A percentile compares a stretch with the other conserved stretches of the same genome.
Evolutionary conservation across 2,329 filamentous ascomycete genomes (phyloP).

Genomic region (Mycogone perniciosa): DNA sequence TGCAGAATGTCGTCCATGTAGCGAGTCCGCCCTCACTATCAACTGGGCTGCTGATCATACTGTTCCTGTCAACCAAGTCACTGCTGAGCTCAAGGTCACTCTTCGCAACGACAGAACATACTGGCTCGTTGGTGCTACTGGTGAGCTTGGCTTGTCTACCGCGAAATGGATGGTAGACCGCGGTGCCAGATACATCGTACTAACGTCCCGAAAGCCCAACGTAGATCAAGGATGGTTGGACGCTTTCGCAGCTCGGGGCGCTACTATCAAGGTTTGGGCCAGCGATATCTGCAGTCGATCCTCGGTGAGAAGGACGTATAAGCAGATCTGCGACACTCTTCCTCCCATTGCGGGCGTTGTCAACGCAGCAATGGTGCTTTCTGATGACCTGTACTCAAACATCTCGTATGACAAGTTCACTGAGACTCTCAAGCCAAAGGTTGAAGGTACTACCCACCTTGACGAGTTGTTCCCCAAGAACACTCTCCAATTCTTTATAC

Average conservation of each 20-base stretch:
- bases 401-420: conserved; percentile 21
- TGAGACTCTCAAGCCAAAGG: conserved; percentile 27
- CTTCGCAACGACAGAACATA: conserved; percentile 22
- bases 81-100: background rate
- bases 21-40: no score
- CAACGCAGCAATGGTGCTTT: conserved; percentile 39
- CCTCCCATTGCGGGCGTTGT: conserved; percentile 36
- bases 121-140: conserved; percentile 26
- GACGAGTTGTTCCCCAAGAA: conserved; percentile 24
- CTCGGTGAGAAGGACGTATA: background rate
- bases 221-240: conserved; percentile 24
- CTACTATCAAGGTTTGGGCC: background rate
- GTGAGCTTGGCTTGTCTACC: conserved; percentile 30
- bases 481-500: conserved; percentile 31
- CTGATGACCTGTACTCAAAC: conserved; percentile 26
- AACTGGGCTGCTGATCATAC: background rate
- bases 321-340: conserved; percentile 10
- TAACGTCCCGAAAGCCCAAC: conserved; percentile 33
- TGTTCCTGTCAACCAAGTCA: background rate
- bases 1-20: no score
- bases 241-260: background rate
- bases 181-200: conserved; percentile 31
- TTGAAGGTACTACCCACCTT: conserved; percentile 26
- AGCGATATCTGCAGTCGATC: background rate
- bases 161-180: conserved; percentile 32